Evolutionary conservation across 1,284 basidiomycete genomes (phyloP).

Genomic region (Hortiboletus rubellus): DNA sequence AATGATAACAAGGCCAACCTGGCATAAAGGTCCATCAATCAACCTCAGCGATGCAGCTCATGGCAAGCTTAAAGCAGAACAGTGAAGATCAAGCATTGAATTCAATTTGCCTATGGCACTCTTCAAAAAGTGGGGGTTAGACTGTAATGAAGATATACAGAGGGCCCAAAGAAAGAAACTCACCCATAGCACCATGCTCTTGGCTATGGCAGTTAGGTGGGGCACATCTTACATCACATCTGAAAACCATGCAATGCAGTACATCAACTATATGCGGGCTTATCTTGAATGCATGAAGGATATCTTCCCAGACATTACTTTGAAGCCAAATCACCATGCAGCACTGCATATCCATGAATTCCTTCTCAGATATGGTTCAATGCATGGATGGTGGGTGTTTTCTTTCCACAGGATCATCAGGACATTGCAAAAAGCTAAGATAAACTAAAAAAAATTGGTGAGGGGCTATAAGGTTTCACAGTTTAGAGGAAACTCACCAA

Average conservation of each 20-base stretch:
- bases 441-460: background rate
- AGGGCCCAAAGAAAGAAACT: constrained; percentile 2
- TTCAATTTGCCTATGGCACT: constrained; percentile 6
- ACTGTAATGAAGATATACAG: background rate
- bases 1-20: background rate
- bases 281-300: constrained; percentile 16
- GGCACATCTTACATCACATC: constrained; percentile 16
- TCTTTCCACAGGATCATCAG: background rate
- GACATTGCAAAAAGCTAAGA: background rate
- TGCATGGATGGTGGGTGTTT: constrained; percentile 8
- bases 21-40: background rate
- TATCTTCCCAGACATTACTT: constrained; percentile 5
- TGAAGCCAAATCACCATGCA: constrained; percentile 1
- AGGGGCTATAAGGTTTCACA: background rate
- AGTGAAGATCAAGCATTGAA: constrained; percentile 4
- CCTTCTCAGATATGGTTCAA: background rate
- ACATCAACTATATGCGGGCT: background rate
- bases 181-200: constrained; percentile 17
- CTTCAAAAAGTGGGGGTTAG: constrained; percentile 1
- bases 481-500: background rate
- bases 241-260: constrained; percentile 3
- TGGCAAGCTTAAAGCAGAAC: constrained; percentile 14
- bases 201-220: constrained; percentile 15
- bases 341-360: background rate
- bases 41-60: constrained; percentile 5